Conservation (phyloP, 1,284 basidiomycete genomes). For the Malassezia furfur region DNA sequence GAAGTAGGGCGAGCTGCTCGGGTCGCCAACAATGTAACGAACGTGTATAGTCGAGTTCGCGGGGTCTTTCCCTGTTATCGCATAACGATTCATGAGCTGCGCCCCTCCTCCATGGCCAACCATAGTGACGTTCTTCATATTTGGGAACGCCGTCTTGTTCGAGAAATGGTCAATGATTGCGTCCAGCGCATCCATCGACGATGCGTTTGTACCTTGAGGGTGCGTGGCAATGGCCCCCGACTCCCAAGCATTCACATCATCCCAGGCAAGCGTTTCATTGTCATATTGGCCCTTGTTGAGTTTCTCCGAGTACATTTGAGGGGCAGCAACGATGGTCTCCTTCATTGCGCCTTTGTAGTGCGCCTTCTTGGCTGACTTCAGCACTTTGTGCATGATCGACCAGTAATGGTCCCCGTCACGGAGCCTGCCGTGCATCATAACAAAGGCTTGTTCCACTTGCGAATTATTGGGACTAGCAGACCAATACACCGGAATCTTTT, state of each 20-base stretch:
- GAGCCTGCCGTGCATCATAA: constrained; percentile 44
- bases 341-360: constrained; percentile 19
- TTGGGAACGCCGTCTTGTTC: constrained; percentile 27
- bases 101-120: constrained; percentile 46
- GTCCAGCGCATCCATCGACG: constrained; percentile 40
- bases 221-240: constrained; percentile 37
- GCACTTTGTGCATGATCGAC: constrained; percentile 31
- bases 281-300: constrained; percentile 36
- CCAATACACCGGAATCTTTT: constrained; percentile 32
- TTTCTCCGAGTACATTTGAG: constrained; percentile 32
- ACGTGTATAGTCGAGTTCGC: constrained; percentile 19
- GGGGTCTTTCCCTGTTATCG: constrained; percentile 29
- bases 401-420: constrained; percentile 39
- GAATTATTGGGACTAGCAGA: constrained; percentile 18
- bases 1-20: constrained; percentile 34
- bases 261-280: constrained; percentile 34
- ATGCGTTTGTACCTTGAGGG: constrained; percentile 22
- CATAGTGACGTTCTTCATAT: constrained; percentile 33
- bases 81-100: constrained; percentile 41
- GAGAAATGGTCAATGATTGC: constrained; percentile 31
- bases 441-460: constrained; percentile 28
- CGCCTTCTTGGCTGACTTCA: constrained; percentile 23
- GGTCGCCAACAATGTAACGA: constrained; percentile 41
- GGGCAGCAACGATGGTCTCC: constrained; percentile 35
- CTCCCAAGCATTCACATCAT: constrained; percentile 43